Conservation (phyloP, 2,329 filamentous ascomycete species). For the Arthrobotrys iridis region DNA sequence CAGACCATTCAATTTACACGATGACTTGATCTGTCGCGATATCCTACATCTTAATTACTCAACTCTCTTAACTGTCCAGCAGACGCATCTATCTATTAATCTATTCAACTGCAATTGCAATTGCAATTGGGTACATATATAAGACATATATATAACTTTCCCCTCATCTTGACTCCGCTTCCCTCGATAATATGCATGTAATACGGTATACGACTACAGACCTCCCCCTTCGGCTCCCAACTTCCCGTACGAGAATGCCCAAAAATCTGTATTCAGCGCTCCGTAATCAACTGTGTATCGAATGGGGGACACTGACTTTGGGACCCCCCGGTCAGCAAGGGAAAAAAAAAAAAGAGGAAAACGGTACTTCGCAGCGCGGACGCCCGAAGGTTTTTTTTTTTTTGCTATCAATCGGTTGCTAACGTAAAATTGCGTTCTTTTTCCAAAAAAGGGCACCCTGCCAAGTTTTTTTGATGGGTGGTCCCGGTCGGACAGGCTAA, state of each 20-base stretch:
- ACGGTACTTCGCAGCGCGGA: slow-evolving; percentile 41
- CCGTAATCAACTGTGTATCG: not conserved
- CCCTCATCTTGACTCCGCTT: too few relatives aligned
- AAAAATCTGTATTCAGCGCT: too few relatives aligned
- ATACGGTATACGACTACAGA: not conserved
- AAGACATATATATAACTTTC: too few relatives aligned
- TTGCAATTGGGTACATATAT: too few relatives aligned
- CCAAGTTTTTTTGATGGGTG: slow-evolving; percentile 13
- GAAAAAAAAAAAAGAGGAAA: slow-evolving; percentile 17
- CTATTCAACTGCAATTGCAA: too few relatives aligned
- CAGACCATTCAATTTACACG: too few relatives aligned
- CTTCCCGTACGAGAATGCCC: slow-evolving; percentile 2
- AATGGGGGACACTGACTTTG: too few relatives aligned
- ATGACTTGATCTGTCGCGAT: too few relatives aligned
- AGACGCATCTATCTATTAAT: too few relatives aligned
- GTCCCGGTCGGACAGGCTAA: too few relatives aligned
- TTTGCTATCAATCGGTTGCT: not conserved
- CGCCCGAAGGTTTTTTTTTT: slow-evolving; percentile 37
- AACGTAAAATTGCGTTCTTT: slow-evolving; percentile 7
- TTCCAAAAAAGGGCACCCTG: not conserved
- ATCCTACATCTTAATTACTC: too few relatives aligned
- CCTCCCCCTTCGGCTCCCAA: not conserved
- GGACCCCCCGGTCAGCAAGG: not conserved
- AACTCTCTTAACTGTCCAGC: too few relatives aligned
- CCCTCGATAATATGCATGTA: not conserved